phyloP scores from a whole-genome alignment of 805 yeast species.

The Wickerhamomyces strasburgensis region DNA sequence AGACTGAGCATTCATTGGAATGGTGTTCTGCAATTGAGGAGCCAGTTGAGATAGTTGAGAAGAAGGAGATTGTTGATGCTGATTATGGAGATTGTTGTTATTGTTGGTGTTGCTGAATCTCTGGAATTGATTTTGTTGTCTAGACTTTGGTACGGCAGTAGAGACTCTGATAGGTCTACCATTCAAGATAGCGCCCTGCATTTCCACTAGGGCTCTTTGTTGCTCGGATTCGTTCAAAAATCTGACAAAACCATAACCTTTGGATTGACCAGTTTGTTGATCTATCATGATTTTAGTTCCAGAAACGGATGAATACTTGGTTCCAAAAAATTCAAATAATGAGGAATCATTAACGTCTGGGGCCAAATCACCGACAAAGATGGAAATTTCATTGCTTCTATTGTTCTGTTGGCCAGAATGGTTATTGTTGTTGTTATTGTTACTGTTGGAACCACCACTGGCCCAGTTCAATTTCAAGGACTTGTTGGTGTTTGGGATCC shows the following conservation, averaged over 20 bases:
- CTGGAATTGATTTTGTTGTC: constrained; percentile 20
- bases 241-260: constrained; percentile 90
- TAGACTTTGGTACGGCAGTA: constrained; percentile 53
- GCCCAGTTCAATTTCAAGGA: constrained; percentile 79
- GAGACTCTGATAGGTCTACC: constrained; percentile 77
- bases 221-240: constrained; percentile 62
- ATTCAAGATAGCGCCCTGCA: constrained; percentile 73
- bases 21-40: constrained; percentile 11
- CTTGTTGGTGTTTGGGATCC: constrained; percentile 58
- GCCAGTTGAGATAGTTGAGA: constrained; percentile 6
- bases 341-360: constrained; percentile 66
- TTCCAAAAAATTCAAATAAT: constrained; percentile 60
- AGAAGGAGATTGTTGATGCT: constrained; percentile 7
- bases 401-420: too few relatives aligned
- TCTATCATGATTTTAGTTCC: constrained; percentile 79
- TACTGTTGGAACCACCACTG: constrained; percentile 38
- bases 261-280: constrained; percentile 59
- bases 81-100: constrained; percentile 12
- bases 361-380: constrained; percentile 83
- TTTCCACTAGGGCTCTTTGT: constrained; percentile 66
- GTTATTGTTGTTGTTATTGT: constrained; percentile 7
- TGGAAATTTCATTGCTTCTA: constrained; percentile 53
- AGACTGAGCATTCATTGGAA: constrained; percentile 17
- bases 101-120: constrained; percentile 19
- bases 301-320: constrained; percentile 65